Base-by-base conservation (phyloP, 129 eudicot species). In the Chrysanthemum lavandulifolium region DNA sequence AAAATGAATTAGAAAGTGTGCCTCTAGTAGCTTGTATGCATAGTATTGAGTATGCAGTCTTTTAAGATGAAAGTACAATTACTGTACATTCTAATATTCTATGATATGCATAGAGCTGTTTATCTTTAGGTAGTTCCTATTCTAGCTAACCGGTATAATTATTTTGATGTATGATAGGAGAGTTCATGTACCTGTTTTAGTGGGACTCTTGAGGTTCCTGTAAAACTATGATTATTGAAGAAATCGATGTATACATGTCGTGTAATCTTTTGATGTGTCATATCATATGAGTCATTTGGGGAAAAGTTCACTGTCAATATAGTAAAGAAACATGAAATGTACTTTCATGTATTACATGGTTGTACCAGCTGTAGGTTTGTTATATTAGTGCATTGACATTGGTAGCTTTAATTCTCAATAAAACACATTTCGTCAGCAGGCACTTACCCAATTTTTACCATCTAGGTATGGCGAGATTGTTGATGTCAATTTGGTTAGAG, bases 381-480 rank as follows among this genome's bases (percentile, higher is more conserved):
- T 1, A 57, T 53, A 57, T 18, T 6, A 40, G 27, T 15, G 7
- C 14, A 64, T 64, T 14, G 13, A 33, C 6, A 11, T 13, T 25
- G 31, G 25, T 27, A 47, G 74, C 40, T 68, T 60, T 76, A 36
- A 29, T 14, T 49, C 27, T 69, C 19, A 61, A 63, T 60, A 8
- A 7, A 50, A 40, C 25, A 25, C 64, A 2, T 53, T 61, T 10
- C 23, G 15, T 61, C 58, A 52, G 10, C 23, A n/a, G 52, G 23
- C 3, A 63, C 67, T 63, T 43, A 52, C 61, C 11, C 56, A 55
- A 43, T 55, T 65, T 71, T 25, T 54, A 36, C 68, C 61, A 6
- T 68, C 23, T 51, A 93, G 98, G 81, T 93, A 89, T 43, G 98
- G 98, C 31, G 98, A 89, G 82, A 74, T 93, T 55, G 98, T 87